Percentiles rank a stretch among this genome's conserved stretches.
Conservation (phyloP, 179 eudicot species). For the Corrigiola litoralis region DNA sequence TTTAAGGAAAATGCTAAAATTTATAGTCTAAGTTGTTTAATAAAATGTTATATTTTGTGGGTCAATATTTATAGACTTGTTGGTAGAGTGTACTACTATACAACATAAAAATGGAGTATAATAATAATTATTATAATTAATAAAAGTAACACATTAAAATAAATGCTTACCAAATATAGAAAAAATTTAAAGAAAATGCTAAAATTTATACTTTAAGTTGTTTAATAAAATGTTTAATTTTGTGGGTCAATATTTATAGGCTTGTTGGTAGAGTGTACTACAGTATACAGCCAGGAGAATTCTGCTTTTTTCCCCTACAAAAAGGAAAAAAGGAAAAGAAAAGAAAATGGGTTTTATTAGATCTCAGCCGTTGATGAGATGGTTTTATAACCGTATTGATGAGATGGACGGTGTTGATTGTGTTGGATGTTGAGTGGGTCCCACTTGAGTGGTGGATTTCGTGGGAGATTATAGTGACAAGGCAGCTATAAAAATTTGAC, state of each 20-base stretch:
- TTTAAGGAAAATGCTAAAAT: neutral
- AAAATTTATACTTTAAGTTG: neutral
- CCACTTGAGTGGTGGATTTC: conserved; percentile 7
- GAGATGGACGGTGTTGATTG: conserved; percentile 2
- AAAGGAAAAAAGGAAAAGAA: neutral
- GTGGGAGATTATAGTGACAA: neutral
- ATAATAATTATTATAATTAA: neutral
- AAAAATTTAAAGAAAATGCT: neutral
- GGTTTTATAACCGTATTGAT: neutral
- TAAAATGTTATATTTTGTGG: neutral
- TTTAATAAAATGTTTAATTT: neutral
- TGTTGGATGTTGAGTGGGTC: neutral
- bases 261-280: conserved; percentile 7
- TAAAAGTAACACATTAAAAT: neutral
- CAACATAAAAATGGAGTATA: neutral
- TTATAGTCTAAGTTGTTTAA: neutral
- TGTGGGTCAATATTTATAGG: conserved; percentile 1
- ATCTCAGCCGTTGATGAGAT: neutral
- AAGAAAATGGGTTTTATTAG: neutral
- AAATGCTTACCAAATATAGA: conserved; percentile 12
- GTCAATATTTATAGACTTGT: conserved; percentile 11
- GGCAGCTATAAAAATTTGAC: neutral
- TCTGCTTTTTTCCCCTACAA: conserved; percentile 7
- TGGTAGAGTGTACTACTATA: neutral
- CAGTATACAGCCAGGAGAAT: conserved; percentile 2